These are phyloP conservation scores for Russula vinacea DNA, from an alignment of 768 basidiomycete genomes.

Conservation along the genomic window DNA sequence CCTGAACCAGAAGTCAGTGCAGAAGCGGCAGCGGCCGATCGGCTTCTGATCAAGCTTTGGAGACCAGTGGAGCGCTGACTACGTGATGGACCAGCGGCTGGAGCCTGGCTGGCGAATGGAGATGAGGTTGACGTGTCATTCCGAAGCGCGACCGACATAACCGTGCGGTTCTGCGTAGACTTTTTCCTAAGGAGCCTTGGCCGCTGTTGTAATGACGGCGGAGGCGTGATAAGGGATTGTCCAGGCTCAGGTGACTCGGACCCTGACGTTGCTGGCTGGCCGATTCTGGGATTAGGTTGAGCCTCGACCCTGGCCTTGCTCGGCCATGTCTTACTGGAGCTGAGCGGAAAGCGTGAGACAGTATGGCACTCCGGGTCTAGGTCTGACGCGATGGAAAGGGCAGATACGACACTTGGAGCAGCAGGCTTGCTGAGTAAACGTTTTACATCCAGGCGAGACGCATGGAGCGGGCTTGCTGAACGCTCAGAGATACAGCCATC, in stretches of 20 bases:
- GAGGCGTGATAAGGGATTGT: neutral
- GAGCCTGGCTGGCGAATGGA: conserved; percentile 5
- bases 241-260: conserved; percentile 12
- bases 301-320: conserved; percentile 13
- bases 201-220: conserved; percentile 9
- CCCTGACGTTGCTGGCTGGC: neutral
- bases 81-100: conserved; percentile 4
- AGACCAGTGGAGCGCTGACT: conserved; percentile 11
- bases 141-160: neutral
- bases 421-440: conserved; percentile 31
- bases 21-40: conserved; percentile 1
- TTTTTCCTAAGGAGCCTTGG: conserved; percentile 18
- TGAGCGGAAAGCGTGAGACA: neutral
- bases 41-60: conserved; percentile 19
- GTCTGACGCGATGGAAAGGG: conserved; percentile 29
- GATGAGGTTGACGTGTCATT: conserved; percentile 8
- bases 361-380: conserved; percentile 25
- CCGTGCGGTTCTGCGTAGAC: neutral
- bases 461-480: conserved; percentile 22
- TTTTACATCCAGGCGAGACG: conserved; percentile 28
- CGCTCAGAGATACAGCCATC: conserved; percentile 22
- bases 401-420: conserved; percentile 25
- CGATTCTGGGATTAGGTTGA: neutral
- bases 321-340: conserved; percentile 15
- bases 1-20: conserved; percentile 9